Evolutionary conservation across 345 rosid genomes (phyloP), one percentile per base, ranked within the genome.

Genomic region (Physaria fendleri): DNA sequence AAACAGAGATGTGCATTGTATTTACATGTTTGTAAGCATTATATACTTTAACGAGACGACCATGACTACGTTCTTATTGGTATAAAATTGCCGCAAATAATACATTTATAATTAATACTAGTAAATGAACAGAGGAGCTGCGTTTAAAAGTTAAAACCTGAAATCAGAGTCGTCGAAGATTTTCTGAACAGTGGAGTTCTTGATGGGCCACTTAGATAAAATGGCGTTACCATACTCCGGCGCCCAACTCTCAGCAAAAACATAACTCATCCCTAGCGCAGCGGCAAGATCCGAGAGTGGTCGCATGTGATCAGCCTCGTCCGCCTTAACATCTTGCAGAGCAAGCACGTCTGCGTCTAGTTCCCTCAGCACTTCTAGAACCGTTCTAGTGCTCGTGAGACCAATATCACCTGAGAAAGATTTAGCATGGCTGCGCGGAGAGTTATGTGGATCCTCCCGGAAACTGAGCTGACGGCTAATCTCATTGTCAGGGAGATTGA

Each of bases 231-330:
- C 98, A 64, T 88, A 92, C 71, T 92, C 96, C 18, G 98, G 98
- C 38, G 98, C 98, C 98, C 98, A 92, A 71, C 96, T 88, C 74
- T 92, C 98, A 6, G 98, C 98, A 72, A 88, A 92, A 8, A 79
- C 93, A 53, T 88, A 88, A 22, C 70, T 75, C 98, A 92, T 88
- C 38, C 89, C 90, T 71, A 92, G 75, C 29, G 93, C 93, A 8
- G 77, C 74, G 8, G 98, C 96, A 42, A 92, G 77, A 73, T 92
- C 98, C 6, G 98, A 92, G 54, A 92, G 74, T n/a, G 96, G 98
- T 65, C 81, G 81, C 98, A 92, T 92, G 12, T 37, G 81, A 70
- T 81, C 88, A 69, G 84, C 88, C 42, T 88, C 98, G 83, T 92
- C 95, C 9, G 98, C 98, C 70, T 84, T 92, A 44, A 88, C 98